Percentiles rank a stretch among this genome's conserved stretches.
Evolutionary conservation across 2,329 filamentous ascomycete genomes (phyloP).

Genomic region (Fusarium palustre): DNA sequence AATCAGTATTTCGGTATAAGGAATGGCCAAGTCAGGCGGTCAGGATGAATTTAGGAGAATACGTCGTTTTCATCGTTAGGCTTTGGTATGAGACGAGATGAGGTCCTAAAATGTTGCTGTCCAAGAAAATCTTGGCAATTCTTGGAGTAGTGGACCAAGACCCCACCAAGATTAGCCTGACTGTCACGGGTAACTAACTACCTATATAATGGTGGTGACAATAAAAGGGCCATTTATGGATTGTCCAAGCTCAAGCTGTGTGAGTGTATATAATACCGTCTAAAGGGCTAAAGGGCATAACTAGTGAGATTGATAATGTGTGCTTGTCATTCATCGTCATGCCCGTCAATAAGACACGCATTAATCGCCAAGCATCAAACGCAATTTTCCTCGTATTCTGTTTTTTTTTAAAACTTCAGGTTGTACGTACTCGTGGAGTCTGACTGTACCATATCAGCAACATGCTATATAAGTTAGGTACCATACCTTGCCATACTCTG

Average conservation of each 20-base stretch:
- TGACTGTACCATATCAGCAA: not conserved
- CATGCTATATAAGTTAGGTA: not conserved
- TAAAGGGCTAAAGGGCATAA: too few species aligned
- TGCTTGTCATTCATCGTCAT: conserved; percentile 26
- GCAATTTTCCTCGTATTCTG: conserved; percentile 24
- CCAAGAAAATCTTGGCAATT: conserved; percentile 16
- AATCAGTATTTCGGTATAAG: not conserved
- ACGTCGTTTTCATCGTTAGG: not conserved
- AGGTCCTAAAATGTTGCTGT: conserved; percentile 7
- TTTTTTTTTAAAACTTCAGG: conserved; percentile 18
- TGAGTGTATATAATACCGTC: not conserved
- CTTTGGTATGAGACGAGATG: conserved; percentile 23
- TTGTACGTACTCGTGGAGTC: conserved; percentile 13
- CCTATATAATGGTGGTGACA: conserved; percentile 9
- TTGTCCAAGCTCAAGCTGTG: not conserved
- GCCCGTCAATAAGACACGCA: conserved; percentile 12
- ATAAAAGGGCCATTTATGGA: not conserved
- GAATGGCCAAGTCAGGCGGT: conserved; percentile 14
- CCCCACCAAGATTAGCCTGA: not conserved
- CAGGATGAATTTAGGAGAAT: not conserved
- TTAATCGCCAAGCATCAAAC: conserved; percentile 15
- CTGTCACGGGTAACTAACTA: not conserved
- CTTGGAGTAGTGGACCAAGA: conserved; percentile 1
- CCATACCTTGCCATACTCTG: too few species aligned
- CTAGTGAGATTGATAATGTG: conserved; percentile 1